A percentile compares a stretch with the other conserved stretches of the same genome.
These are phyloP conservation scores for Sherardia arvensis DNA, from an alignment of 257 asterid genomes.

Conservation along the genomic window DNA sequence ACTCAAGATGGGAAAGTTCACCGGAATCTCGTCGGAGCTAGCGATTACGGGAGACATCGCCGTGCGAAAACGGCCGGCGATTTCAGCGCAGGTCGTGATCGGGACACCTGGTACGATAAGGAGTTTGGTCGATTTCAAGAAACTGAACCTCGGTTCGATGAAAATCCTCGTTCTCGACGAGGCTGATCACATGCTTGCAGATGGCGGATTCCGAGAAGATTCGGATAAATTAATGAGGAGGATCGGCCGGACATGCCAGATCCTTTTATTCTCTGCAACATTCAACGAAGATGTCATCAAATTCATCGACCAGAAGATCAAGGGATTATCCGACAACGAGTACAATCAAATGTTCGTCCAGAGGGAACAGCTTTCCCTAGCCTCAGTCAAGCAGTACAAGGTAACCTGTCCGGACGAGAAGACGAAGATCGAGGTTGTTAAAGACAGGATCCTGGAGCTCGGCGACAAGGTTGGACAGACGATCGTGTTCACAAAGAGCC, in stretches of 20 bases:
- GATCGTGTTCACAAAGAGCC: slow-evolving; percentile 53
- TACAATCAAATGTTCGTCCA: slow-evolving; percentile 66
- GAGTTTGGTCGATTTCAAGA: slow-evolving; percentile 51
- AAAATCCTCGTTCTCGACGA: slow-evolving; percentile 92
- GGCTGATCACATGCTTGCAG: slow-evolving; percentile 93
- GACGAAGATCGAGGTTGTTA: slow-evolving; percentile 61
- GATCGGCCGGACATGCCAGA: slow-evolving; percentile 42
- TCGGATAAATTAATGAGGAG: slow-evolving; percentile 58
- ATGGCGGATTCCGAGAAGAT: slow-evolving; percentile 76
- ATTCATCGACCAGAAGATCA: slow-evolving; percentile 40
- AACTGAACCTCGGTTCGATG: slow-evolving; percentile 61
- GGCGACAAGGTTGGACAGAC: slow-evolving; percentile 90
- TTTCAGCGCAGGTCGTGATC: slow-evolving; percentile 69
- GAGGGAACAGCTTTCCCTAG: slow-evolving; percentile 39
- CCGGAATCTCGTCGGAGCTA: slow-evolving; percentile 68
- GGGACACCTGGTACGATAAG: slow-evolving; percentile 94
- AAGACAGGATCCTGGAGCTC: slow-evolving; percentile 71
- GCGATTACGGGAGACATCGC: slow-evolving; percentile 50
- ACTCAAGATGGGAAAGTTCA: slow-evolving; percentile 80
- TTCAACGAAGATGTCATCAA: slow-evolving; percentile 62
- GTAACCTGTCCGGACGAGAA: slow-evolving; percentile 86
- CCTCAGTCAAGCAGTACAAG: slow-evolving; percentile 52
- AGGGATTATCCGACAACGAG: slow-evolving; percentile 36
- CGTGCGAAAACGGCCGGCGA: slow-evolving; percentile 40
- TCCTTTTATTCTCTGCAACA: slow-evolving; percentile 52